These are phyloP conservation scores for Trichoderma orchidacearum DNA, from an alignment of 495 filamentous ascomycete genomes.

Conservation along the genomic window DNA sequence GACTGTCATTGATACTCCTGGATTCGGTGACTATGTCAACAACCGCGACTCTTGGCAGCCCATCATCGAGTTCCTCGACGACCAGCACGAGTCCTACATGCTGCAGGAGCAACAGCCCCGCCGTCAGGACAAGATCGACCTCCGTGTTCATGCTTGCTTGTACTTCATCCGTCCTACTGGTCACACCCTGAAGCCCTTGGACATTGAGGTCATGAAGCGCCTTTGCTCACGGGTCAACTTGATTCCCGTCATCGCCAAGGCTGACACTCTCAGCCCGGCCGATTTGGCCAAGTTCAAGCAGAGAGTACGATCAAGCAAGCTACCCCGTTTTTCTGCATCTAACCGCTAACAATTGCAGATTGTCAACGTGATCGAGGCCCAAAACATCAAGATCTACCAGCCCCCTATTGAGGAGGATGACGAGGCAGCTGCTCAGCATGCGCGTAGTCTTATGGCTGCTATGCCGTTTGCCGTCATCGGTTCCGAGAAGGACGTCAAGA, in stretches of 20 bases:
- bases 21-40: conserved; percentile 99
- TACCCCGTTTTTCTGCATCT: neutral
- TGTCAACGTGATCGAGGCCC: conserved; percentile 86
- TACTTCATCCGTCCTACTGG: conserved; percentile 99
- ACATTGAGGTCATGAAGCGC: conserved; percentile 99
- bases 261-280: conserved; percentile 85
- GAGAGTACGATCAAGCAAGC: conserved; percentile 41
- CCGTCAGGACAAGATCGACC: conserved; percentile 95
- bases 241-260: conserved; percentile 97
- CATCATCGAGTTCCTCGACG: conserved; percentile 98
- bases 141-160: conserved; percentile 94
- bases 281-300: conserved; percentile 89
- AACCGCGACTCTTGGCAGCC: conserved; percentile 99
- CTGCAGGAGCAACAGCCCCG: conserved; percentile 98
- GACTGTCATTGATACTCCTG: conserved; percentile 96
- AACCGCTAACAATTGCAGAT: conserved; percentile 45
- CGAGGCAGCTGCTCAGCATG: conserved; percentile 86
- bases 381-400: conserved; percentile 98
- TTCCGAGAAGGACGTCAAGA: conserved; percentile 98
- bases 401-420: conserved; percentile 96
- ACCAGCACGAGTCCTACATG: conserved; percentile 99
- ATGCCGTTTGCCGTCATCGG: conserved; percentile 99
- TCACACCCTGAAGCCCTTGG: conserved; percentile 94
- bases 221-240: conserved; percentile 94
- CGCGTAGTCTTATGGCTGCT: conserved; percentile 81